Conservation (phyloP, 495 filamentous ascomycete species). For the Xylaria acuta region DNA sequence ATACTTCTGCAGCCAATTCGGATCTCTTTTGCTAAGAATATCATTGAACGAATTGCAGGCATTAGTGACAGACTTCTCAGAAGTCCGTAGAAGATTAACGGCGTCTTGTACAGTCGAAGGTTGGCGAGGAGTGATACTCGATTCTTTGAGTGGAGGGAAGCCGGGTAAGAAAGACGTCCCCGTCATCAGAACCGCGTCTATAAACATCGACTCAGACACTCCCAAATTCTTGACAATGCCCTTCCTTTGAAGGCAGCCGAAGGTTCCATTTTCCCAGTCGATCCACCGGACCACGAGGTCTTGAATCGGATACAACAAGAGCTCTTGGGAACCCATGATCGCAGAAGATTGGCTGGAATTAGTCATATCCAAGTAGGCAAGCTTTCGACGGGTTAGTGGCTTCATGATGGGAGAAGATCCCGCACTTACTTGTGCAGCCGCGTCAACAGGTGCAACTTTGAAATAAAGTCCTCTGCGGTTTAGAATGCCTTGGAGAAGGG, state of each 20-base stretch:
- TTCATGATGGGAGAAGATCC: neutral
- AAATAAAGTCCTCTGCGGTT: constrained; percentile 73
- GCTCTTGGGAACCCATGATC: constrained; percentile 84
- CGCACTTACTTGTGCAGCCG: constrained; percentile 78
- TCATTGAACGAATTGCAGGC: constrained; percentile 75
- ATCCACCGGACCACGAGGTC: constrained; percentile 77
- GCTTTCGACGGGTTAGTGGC: constrained; percentile 56
- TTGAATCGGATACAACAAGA: constrained; percentile 84
- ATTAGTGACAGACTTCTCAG: constrained; percentile 65
- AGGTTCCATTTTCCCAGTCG: constrained; percentile 69
- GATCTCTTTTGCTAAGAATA: constrained; percentile 66
- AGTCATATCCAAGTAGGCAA: constrained; percentile 79
- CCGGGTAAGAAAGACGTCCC: constrained; percentile 79
- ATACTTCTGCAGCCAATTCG: constrained; percentile 82
- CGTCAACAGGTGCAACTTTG: constrained; percentile 87
- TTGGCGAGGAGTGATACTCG: constrained; percentile 49
- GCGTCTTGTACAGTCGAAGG: constrained; percentile 70
- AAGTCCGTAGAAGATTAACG: constrained; percentile 71
- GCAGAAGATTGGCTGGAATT: constrained; percentile 73
- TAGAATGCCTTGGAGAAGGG: constrained; percentile 76
- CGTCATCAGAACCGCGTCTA: constrained; percentile 82
- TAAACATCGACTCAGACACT: constrained; percentile 73
- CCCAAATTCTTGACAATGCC: constrained; percentile 72
- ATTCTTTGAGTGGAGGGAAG: constrained; percentile 75
- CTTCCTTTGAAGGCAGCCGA: constrained; percentile 75